Evolutionary conservation across 345 rosid genomes (phyloP), one percentile per base, ranked within the genome.

Genomic region (Carallia pectinifolia): DNA sequence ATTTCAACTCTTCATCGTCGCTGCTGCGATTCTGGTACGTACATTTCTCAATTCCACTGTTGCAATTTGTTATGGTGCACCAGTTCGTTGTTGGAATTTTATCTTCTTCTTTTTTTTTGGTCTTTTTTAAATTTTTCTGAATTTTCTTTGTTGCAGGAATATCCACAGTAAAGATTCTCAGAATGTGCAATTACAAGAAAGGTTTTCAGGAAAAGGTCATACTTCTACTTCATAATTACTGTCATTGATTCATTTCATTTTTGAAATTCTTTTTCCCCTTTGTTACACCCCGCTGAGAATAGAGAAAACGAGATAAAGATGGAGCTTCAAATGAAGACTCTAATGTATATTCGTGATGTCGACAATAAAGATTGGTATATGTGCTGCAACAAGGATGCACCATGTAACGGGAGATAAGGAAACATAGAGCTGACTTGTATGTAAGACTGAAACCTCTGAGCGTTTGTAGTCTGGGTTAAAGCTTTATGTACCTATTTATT

Each of bases 21-120:
- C 76, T 94, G 48, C 88, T 94, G 48, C 88, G 95, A 36, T 91
- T 84, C 82, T 94, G 98, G 98, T 90, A 88, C 31, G 98, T 90
- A 88, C 31, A 13, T 66, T 13, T 2, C 31, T 7, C 29, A 12
- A 15, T 71, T 54, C 53, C 62, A 3, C 3, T 52, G 0, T 40
- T 27, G 27, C 27, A 64, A 7, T 44, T 31, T 44, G 0, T 34
- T 33, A 44, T 62, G 31, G 30, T 54, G 6, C 12, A 1, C 12
- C 18, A 5, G 3, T 53, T 39, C 31, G 37, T 37, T 36, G 38
- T 4, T 53, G n/a, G 34, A 23, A 19, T 54, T 37, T 17, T 9
- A 5, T 7, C 0, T 53, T 3, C 3, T 64, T 7, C 2, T 39
- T 9, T 37, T 23, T 16, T 31, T 59, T 27, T 5, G 3, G 6